Percentiles rank a stretch among this genome's conserved stretches.
phyloP scores from a whole-genome alignment of 257 asterid genomes.

The Perilla frutescens region DNA sequence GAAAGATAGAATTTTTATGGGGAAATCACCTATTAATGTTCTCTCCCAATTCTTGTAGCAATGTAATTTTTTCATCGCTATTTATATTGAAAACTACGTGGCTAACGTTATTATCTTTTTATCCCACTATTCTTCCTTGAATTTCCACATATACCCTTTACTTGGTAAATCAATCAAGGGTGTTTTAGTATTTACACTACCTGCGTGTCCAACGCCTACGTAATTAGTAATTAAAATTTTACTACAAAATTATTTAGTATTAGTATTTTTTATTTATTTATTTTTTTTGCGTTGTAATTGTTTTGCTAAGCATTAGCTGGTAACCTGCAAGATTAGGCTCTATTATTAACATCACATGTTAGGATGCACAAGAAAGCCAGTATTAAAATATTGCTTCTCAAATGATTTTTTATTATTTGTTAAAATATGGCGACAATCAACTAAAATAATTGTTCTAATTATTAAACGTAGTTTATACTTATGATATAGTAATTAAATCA shows the following conservation, averaged over 20 bases:
- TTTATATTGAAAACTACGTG: slow-evolving; percentile 36
- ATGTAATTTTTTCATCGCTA: neutral
- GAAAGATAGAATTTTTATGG: slow-evolving; percentile 37
- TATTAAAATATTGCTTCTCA: neutral
- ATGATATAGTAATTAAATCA: neutral
- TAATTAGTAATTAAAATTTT: neutral
- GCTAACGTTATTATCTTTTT: slow-evolving; percentile 24
- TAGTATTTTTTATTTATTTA: neutral
- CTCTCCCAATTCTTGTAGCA: slow-evolving; percentile 21
- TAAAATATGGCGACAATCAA: neutral
- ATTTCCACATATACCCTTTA: slow-evolving; percentile 30
- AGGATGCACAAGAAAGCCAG: slow-evolving; percentile 28
- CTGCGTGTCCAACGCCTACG: neutral
- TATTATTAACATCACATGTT: slow-evolving; percentile 41
- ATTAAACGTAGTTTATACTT: neutral
- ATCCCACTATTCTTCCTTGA: slow-evolving; percentile 4
- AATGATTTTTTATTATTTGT: neutral
- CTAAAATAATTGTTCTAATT: neutral
- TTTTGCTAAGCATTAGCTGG: slow-evolving; percentile 37
- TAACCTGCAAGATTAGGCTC: slow-evolving; percentile 32
- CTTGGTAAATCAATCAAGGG: neutral
- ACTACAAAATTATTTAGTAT: neutral
- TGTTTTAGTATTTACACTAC: neutral
- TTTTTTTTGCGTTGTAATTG: neutral
- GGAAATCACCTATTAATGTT: slow-evolving; percentile 48